Evolutionary conservation across 2,329 filamentous ascomycete species (phyloP), one percentile per base, ranked within the genome.

Genomic region (Clarireedia sp.): DNA sequence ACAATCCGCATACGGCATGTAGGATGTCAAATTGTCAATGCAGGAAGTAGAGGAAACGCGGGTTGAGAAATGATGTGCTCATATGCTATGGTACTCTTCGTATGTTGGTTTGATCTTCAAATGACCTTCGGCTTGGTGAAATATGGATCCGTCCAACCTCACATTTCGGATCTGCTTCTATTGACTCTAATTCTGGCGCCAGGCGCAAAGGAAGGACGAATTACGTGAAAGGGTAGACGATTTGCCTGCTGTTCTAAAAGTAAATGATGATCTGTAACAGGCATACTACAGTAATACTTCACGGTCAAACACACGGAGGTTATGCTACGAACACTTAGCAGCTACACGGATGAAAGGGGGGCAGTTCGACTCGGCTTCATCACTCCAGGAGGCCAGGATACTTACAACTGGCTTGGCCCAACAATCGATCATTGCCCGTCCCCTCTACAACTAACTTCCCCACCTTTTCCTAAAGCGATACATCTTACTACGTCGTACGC

Each of bases 51-150:
- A 47, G 43, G 29, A n/a, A 41, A 48, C 36, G 17, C 14, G 17
- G n/a, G 44, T 36, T n/a, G 24, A 36, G 50, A 47, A 45, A 38
- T 46, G 50, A 54, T 54, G 26, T 48, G 51, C 44, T 54, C 51
- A 40, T 21, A 48, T 54, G 51, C 37, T 48, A 48, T 33, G 29
- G 29, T 33, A 14, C 29, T 33, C 5, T 26, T 41, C 38, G 38
- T 29, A 38, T 53, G 29, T 38, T 48, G 44, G 33, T 29, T 40
- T 41, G 44, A 24, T 41, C 33, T 48, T 40, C 43, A 21, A 48
- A 41, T 48, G 19, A 24, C 44, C 16, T n/a, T 48, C 24, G 16
- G 24, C 36, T 48, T 48, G n/a, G 44, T n/a, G 24, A 21, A 12
- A 40, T 45, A 21, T 45, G 41, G 21, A 45, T 23, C 41, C 44